Conservation (phyloP, 345 rosid species). For the rapeseed (Brassica napus) region DNA sequence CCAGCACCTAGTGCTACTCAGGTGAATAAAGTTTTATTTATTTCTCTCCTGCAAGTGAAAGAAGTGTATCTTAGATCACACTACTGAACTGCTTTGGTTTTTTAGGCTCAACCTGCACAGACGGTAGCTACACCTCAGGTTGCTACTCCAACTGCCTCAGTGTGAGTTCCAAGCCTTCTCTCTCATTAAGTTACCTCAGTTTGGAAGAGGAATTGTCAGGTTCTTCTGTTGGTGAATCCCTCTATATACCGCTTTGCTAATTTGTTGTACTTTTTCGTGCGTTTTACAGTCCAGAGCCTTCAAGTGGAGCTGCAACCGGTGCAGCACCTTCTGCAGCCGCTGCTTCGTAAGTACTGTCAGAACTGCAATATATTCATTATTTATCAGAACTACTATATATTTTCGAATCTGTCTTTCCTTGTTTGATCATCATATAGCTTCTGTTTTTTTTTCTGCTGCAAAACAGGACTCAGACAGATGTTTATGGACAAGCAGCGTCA, state of each 20-base stretch:
- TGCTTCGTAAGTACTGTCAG: conserved; percentile 41
- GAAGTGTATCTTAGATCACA: background rate
- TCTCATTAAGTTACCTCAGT: background rate
- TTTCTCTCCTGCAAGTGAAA: conserved; percentile 6
- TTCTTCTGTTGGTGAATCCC: background rate
- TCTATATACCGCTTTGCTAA: background rate
- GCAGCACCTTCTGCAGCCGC: conserved; percentile 41
- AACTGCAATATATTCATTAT: conserved; percentile 5
- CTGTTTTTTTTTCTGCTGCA: background rate
- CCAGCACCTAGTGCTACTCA: conserved; percentile 28
- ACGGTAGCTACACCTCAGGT: conserved; percentile 34
- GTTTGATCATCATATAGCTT: background rate
- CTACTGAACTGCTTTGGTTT: background rate
- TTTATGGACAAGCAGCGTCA: conserved; percentile 91
- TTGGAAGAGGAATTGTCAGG: background rate
- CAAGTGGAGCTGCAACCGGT: conserved; percentile 35
- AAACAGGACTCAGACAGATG: conserved; percentile 63
- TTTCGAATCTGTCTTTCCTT: background rate
- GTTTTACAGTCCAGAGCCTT: conserved; percentile 35
- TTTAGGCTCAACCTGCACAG: conserved; percentile 37
- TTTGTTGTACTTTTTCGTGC: conserved; percentile 6
- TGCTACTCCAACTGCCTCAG: conserved; percentile 35
- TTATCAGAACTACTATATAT: conserved; percentile 22
- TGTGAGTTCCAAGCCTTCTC: conserved; percentile 30
- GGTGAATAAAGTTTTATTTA: conserved; percentile 19